Conservation (phyloP, 2,329 filamentous ascomycete genomes). For the Lasiodiplodia citricola region DNA sequence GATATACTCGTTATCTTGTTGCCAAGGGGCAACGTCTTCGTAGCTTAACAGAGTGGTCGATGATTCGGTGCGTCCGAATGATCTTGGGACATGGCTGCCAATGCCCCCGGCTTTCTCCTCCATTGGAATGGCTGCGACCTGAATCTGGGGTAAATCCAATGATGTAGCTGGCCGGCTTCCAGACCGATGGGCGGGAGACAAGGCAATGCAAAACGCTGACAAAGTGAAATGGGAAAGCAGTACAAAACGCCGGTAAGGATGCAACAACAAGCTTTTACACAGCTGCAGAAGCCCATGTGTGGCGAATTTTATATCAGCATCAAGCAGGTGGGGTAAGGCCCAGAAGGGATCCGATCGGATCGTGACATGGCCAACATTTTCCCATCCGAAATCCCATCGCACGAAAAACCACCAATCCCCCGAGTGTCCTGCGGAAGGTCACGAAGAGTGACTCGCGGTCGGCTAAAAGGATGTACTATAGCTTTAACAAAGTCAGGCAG, state of each 20-base stretch:
- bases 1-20: slow-evolving; percentile 72
- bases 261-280: background rate
- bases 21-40: slow-evolving; percentile 50
- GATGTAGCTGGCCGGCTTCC: too few relatives aligned
- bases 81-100: too few relatives aligned
- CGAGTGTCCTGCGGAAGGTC: background rate
- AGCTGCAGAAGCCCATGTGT: background rate
- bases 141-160: background rate
- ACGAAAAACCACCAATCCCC: too few relatives aligned
- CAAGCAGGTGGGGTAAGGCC: slow-evolving; percentile 2
- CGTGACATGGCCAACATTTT: slow-evolving; percentile 10
- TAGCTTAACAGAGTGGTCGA: background rate
- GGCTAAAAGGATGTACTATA: background rate
- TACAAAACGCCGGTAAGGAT: background rate
- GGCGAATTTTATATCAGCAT: slow-evolving; percentile 4
- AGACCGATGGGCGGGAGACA: too few relatives aligned
- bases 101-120: background rate
- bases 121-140: background rate
- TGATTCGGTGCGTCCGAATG: too few relatives aligned
- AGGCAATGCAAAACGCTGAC: background rate
- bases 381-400: background rate
- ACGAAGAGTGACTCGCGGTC: background rate
- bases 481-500: too few relatives aligned
- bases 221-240: background rate
- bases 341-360: slow-evolving; percentile 6